Base-by-base conservation (phyloP, 2,329 filamentous ascomycete genomes). In the Neurospora sp. region DNA sequence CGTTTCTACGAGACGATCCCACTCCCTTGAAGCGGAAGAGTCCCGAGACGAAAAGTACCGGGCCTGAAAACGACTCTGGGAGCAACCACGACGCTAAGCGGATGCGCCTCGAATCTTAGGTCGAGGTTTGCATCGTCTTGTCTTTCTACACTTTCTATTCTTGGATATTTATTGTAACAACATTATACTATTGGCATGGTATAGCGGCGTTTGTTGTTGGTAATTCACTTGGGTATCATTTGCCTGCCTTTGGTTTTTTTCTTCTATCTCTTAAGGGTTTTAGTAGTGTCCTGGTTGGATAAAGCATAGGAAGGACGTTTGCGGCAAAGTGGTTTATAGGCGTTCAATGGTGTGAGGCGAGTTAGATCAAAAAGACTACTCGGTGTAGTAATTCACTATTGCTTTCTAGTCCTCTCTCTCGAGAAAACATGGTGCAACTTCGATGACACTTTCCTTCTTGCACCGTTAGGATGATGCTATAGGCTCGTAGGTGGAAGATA, bases 1-100 rank as follows among this genome's bases (percentile, higher is more conserved):
- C 87, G 70, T 90, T 90, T 74, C 75, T 90, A 69, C 81, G 87
- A 70, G 87, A 90, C 23, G 88, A 89, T 37, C 71, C 72, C 3
- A 75, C 75, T 19, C 71, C 79, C 0, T 77, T 80, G n/a, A 88
- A 88, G 77, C 80, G 86, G 71, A 88, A 88, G 78, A 88, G 85
- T 70, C 85, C 85, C 1, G 86, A 88, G 8, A 79, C 81, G 41
- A 81, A 80, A 67, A 78, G 77, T 11, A 79, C 77, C n/a, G 79
- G 80, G 2, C 77, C 80, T 1, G 77, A 78, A 8, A 79, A 79
- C 1, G 84, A 86, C 36, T 33, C 74, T 76, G 46, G 77, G 78
- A 19, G 79, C 23, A 62, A n/a, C 2, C 52, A 78, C n/a, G 86
- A 88, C 36, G 74, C 83, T 8, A 88, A 88, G 77, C 80, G 86